Conservation (phyloP, 371 early-diverging fungal species). For the Mucor irregularis region DNA sequence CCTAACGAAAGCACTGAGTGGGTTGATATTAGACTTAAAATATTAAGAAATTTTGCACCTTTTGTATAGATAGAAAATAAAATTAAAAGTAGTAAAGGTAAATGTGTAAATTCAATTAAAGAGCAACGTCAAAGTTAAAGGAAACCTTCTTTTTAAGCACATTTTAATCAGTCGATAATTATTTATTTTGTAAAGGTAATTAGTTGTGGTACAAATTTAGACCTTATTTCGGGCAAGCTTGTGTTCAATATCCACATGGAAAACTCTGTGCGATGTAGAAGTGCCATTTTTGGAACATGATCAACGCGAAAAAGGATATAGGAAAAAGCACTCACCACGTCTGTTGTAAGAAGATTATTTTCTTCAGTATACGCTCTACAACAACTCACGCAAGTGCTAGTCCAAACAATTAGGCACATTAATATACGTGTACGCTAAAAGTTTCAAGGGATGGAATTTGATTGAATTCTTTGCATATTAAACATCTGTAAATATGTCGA, state of each 20-base stretch:
- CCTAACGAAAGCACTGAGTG: background rate
- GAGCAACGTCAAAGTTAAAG: background rate
- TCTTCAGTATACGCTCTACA: no score
- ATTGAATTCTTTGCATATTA: background rate
- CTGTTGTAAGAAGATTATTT: background rate
- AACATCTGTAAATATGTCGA: background rate
- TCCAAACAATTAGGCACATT: background rate
- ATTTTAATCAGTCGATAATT: slow-evolving; percentile 15
- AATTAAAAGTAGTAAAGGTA: slow-evolving; percentile 2
- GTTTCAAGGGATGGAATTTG: background rate
- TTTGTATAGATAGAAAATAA: background rate
- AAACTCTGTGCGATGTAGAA: slow-evolving; percentile 9
- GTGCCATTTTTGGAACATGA: slow-evolving; percentile 11
- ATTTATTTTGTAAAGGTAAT: background rate
- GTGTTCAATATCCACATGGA: slow-evolving; percentile 19
- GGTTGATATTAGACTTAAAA: slow-evolving; percentile 12
- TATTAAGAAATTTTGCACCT: background rate
- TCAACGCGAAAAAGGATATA: slow-evolving; percentile 9
- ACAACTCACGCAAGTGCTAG: no score
- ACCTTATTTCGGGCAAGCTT: background rate
- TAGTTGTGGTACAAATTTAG: background rate
- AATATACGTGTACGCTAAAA: background rate
- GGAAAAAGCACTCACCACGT: background rate
- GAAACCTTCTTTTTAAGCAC: slow-evolving; percentile 6
- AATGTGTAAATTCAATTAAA: background rate